A percentile compares a stretch with the other conserved stretches of the same genome.
These are phyloP conservation scores for Clavariopsis aquatica DNA, from an alignment of 495 filamentous ascomycete genomes.

Conservation along the genomic window DNA sequence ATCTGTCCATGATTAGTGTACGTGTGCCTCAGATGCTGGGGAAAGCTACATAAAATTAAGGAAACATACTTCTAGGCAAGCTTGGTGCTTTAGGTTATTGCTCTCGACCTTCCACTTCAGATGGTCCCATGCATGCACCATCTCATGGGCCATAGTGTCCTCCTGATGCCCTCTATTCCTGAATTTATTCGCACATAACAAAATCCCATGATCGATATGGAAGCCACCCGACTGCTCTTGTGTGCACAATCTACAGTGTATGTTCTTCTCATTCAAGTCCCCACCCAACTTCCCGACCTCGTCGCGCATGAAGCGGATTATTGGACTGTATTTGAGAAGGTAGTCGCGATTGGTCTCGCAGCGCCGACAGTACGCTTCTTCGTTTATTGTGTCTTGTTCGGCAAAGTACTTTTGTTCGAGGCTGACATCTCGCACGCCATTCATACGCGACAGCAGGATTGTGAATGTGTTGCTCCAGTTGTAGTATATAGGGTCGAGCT, in stretches of 20 bases:
- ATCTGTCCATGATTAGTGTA: slow-evolving; percentile 57
- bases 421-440: slow-evolving; percentile 63
- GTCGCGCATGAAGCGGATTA: slow-evolving; percentile 78
- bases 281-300: slow-evolving; percentile 77
- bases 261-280: slow-evolving; percentile 68
- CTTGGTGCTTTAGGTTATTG: slow-evolving; percentile 78
- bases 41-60: not conserved
- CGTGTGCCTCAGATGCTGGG: not conserved
- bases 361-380: slow-evolving; percentile 68
- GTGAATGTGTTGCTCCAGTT: slow-evolving; percentile 80
- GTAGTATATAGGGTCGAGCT: slow-evolving; percentile 43
- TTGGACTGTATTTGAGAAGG: slow-evolving; percentile 76
- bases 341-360: slow-evolving; percentile 80
- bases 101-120: slow-evolving; percentile 86
- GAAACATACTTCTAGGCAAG: slow-evolving; percentile 82
- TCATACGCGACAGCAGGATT: slow-evolving; percentile 65
- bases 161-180: slow-evolving; percentile 73
- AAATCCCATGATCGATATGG: slow-evolving; percentile 76
- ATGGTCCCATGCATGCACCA: slow-evolving; percentile 97
- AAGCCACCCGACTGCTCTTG: slow-evolving; percentile 74
- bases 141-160: slow-evolving; percentile 94
- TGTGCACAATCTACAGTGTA: slow-evolving; percentile 78
- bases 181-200: slow-evolving; percentile 88
- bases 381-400: slow-evolving; percentile 65
- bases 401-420: slow-evolving; percentile 57